Percentiles rank a stretch among this genome's conserved stretches.
Conservation (phyloP, 2,329 filamentous ascomycete species). For the Clonostachys sp. region DNA sequence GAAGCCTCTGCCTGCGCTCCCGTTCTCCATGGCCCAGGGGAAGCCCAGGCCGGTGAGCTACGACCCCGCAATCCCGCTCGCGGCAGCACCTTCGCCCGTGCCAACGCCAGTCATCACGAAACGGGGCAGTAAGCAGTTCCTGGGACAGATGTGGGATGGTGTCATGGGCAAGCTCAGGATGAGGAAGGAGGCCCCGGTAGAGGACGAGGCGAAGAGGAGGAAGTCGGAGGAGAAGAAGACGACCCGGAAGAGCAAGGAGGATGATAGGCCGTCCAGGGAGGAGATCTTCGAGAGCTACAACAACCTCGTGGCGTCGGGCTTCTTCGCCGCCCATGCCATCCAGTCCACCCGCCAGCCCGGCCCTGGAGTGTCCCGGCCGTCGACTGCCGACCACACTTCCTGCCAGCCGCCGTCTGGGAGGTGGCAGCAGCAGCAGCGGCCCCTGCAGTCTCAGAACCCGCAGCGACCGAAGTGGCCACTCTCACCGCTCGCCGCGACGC, state of each 20-base stretch:
- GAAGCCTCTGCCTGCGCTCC: constrained; percentile 2
- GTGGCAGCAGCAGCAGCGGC: background rate
- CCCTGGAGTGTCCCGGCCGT: constrained; percentile 7
- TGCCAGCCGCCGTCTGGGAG: constrained; percentile 5
- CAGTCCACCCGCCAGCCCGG: constrained; percentile 47
- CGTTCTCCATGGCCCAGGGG: constrained; percentile 4
- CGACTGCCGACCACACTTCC: constrained; percentile 6
- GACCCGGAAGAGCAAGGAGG: background rate
- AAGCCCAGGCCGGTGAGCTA: constrained; percentile 2
- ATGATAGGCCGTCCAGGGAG: constrained; percentile 30
- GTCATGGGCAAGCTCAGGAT: constrained; percentile 21
- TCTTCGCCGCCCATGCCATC: constrained; percentile 55
- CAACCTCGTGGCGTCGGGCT: constrained; percentile 49
- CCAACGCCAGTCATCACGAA: constrained; percentile 12
- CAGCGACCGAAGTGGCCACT: constrained; percentile 19
- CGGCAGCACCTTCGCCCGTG: constrained; percentile 22
- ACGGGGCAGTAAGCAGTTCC: constrained; percentile 15
- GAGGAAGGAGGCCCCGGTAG: constrained; percentile 1
- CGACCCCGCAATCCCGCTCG: background rate
- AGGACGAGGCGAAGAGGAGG: constrained; percentile 7
- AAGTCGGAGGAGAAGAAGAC: constrained; percentile 10
- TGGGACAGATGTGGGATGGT: constrained; percentile 32
- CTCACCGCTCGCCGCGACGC: constrained; percentile 9
- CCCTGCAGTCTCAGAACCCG: constrained; percentile 6
- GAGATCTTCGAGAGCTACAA: constrained; percentile 54